These are phyloP conservation scores for Fistulinella prunicolor DNA, from an alignment of 768 basidiomycete genomes.

Conservation along the genomic window DNA sequence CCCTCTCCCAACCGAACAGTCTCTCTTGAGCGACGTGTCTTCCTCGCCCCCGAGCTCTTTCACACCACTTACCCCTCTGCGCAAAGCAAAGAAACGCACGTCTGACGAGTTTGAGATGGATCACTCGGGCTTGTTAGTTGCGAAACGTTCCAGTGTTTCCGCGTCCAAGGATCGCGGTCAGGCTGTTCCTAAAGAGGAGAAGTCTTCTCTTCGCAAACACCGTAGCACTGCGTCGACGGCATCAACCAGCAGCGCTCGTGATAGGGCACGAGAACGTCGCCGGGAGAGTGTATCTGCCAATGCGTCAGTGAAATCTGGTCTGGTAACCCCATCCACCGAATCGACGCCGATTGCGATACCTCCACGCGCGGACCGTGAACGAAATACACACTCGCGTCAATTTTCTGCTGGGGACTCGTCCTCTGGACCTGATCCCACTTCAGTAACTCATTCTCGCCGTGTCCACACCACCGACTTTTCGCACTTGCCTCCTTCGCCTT, in stretches of 20 bases:
- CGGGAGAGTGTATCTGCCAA: slow-evolving; percentile 47
- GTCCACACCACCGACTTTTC: slow-evolving; percentile 78
- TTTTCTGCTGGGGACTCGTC: slow-evolving; percentile 66
- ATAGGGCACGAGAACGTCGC: slow-evolving; percentile 50
- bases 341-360: slow-evolving; percentile 25
- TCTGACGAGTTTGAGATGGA: slow-evolving; percentile 85
- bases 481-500: slow-evolving; percentile 87
- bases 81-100: slow-evolving; percentile 68
- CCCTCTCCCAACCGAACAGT: slow-evolving; percentile 33
- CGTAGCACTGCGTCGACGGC: slow-evolving; percentile 62
- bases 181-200: slow-evolving; percentile 46
- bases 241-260: slow-evolving; percentile 38
- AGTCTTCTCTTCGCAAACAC: slow-evolving; percentile 57
- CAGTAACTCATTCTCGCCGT: slow-evolving; percentile 51
- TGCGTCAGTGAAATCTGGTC: slow-evolving; percentile 35
- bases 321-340: slow-evolving; percentile 10
- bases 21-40: slow-evolving; percentile 27
- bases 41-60: slow-evolving; percentile 67
- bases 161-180: slow-evolving; percentile 26
- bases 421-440: slow-evolving; percentile 48
- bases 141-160: slow-evolving; percentile 44
- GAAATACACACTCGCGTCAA: slow-evolving; percentile 57
- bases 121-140: slow-evolving; percentile 57
- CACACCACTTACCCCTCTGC: slow-evolving; percentile 36
- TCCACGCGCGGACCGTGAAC: slow-evolving; percentile 26